phyloP scores from a whole-genome alignment of 2,329 filamentous ascomycete genomes.

The Emergomyces pasteurianus region DNA sequence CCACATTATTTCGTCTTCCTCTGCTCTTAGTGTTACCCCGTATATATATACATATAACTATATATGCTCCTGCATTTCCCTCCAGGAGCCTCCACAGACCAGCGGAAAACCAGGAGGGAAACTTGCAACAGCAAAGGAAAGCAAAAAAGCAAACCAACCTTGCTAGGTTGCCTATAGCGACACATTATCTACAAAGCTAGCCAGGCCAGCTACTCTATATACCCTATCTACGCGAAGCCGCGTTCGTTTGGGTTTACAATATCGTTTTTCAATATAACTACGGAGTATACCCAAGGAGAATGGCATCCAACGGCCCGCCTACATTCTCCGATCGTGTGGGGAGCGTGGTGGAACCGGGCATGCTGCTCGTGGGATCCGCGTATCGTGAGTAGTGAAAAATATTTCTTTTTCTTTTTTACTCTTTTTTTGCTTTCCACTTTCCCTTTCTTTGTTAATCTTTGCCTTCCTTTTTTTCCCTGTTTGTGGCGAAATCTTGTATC shows the following conservation, averaged over 20 bases:
- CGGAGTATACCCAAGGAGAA: neutral
- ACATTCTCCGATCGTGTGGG: neutral
- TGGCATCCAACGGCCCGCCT: constrained; percentile 1
- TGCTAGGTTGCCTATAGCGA: no score
- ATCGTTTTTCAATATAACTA: neutral
- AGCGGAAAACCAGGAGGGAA: no score
- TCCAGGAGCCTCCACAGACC: no score
- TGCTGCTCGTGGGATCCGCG: neutral
- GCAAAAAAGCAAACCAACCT: no score
- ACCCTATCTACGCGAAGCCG: neutral
- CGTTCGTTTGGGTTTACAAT: neutral
- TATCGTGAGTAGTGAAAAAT: constrained; percentile 3
- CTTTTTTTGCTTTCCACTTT: neutral
- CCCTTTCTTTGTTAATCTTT: neutral
- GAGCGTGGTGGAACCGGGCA: neutral
- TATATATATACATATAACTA: no score
- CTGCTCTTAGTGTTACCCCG: no score
- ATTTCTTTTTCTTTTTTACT: neutral
- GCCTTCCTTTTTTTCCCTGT: neutral
- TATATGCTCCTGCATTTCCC: no score
- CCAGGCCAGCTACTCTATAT: no score
- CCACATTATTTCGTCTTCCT: no score
- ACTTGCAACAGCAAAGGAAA: no score
- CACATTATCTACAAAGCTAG: no score
- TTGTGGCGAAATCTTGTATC: neutral